A percentile compares a stretch with the other conserved stretches of the same genome.
phyloP scores from a whole-genome alignment of 2,329 filamentous ascomycete genomes.

The Didymella arachidicola region DNA sequence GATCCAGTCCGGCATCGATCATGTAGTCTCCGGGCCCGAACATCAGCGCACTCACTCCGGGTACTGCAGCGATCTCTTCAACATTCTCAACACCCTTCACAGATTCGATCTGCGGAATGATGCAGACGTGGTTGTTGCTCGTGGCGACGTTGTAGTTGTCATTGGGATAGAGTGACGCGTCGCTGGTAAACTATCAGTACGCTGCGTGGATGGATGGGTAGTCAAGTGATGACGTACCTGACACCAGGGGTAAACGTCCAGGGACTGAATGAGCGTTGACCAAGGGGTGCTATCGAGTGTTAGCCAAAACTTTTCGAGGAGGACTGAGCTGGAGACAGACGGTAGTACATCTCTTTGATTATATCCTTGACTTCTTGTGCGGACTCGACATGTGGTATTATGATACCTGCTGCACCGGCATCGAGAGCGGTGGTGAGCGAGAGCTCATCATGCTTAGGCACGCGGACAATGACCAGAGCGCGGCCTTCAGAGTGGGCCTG shows the following conservation, averaged over 20 bases:
- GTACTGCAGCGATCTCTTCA: conserved; percentile 38
- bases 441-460: conserved; percentile 37
- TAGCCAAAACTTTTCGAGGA: neutral
- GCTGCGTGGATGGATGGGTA: neutral
- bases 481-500: conserved; percentile 39
- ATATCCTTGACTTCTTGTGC: conserved; percentile 37
- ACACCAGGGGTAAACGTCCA: conserved; percentile 38
- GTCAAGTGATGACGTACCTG: neutral
- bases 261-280: conserved; percentile 38
- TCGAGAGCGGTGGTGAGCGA: conserved; percentile 36
- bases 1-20: conserved; percentile 36
- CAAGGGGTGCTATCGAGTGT: conserved; percentile 21
- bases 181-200: neutral
- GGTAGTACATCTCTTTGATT: conserved; percentile 36
- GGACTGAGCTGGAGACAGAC: neutral
- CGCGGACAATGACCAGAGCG: conserved; percentile 33
- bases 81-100: conserved; percentile 37
- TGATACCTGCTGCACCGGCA: conserved; percentile 34
- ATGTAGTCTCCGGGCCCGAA: conserved; percentile 38
- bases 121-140: conserved; percentile 36
- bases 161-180: conserved; percentile 31
- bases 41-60: conserved; percentile 37
- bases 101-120: conserved; percentile 40
- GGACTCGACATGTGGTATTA: conserved; percentile 35
- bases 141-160: conserved; percentile 37